Evolutionary conservation across 768 basidiomycete species (phyloP).

Genomic region (Termitomyces sp.): DNA sequence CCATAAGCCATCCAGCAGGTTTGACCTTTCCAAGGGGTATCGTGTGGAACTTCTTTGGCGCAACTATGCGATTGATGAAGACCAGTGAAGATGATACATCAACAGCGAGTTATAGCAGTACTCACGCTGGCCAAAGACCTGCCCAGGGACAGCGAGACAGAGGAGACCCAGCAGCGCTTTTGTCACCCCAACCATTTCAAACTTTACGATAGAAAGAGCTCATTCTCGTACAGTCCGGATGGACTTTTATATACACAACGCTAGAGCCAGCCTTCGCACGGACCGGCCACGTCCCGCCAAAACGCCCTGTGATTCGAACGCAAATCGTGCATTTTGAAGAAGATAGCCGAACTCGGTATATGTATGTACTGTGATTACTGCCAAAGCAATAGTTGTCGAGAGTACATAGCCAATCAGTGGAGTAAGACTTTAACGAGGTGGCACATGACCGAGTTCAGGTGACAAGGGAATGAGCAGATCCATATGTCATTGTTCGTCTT

Average conservation of each 20-base stretch:
- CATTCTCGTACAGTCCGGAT: background rate
- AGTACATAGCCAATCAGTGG: background rate
- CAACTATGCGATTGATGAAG: constrained; percentile 21
- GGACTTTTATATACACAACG: background rate
- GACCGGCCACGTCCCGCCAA: constrained; percentile 6
- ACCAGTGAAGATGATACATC: background rate
- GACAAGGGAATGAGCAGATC: constrained; percentile 1
- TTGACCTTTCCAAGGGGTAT: constrained; percentile 32
- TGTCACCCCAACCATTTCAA: background rate
- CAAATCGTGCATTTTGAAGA: background rate
- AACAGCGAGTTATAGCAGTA: background rate
- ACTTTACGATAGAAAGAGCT: background rate
- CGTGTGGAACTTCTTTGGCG: constrained; percentile 34
- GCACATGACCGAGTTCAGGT: constrained; percentile 12
- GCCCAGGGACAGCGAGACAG: constrained; percentile 3
- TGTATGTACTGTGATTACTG: background rate
- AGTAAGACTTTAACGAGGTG: background rate
- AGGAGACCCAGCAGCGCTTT: constrained; percentile 6
- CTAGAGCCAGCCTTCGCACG: background rate
- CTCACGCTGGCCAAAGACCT: constrained; percentile 20
- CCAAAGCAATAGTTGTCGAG: background rate
- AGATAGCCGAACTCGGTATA: background rate
- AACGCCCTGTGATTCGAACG: constrained; percentile 6
- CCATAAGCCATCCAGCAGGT: constrained; percentile 37
- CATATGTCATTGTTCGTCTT: constrained; percentile 3